A percentile compares a stretch with the other conserved stretches of the same genome.
phyloP scores from a whole-genome alignment of 257 asterid species.

The Dorcoceras hygrometricum region DNA sequence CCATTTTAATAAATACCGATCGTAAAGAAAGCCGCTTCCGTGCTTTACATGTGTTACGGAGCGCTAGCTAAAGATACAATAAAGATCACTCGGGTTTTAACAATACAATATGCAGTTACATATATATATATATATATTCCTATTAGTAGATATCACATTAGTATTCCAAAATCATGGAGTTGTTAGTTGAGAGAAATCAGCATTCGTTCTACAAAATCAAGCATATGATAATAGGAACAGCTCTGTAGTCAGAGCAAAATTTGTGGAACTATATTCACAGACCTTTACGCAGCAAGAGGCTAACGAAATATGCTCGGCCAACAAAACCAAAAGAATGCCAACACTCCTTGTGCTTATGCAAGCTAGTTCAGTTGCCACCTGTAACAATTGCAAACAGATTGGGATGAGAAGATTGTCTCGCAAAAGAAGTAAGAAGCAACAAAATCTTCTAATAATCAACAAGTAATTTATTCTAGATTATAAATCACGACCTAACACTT shows the following conservation, averaged over 20 bases:
- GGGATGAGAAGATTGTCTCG: conserved; percentile 21
- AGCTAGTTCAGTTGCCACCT: conserved; percentile 58
- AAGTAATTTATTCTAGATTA: not conserved
- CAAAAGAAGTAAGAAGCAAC: not conserved
- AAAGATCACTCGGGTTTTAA: too few relatives aligned
- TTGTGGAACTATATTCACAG: conserved; percentile 33
- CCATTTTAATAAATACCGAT: too few relatives aligned
- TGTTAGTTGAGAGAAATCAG: not conserved
- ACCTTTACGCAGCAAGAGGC: conserved; percentile 38
- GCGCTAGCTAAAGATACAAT: too few relatives aligned
- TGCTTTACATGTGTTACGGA: too few relatives aligned
- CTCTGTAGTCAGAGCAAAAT: not conserved
- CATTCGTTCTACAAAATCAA: not conserved
- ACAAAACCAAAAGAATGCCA: conserved; percentile 14
- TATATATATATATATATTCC: not conserved
- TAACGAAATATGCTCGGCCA: conserved; percentile 26
- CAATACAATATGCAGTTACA: not conserved
- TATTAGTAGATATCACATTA: not conserved
- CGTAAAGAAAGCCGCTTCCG: too few relatives aligned
- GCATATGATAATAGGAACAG: not conserved
- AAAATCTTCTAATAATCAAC: not conserved
- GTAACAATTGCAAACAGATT: conserved; percentile 47
- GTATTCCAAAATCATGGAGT: not conserved
- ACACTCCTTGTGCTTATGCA: not conserved
- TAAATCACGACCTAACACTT: not conserved